Percentiles rank a stretch among this genome's conserved stretches.
Conservation (phyloP, 805 yeast species). For the Kodamaea laetipori region DNA sequence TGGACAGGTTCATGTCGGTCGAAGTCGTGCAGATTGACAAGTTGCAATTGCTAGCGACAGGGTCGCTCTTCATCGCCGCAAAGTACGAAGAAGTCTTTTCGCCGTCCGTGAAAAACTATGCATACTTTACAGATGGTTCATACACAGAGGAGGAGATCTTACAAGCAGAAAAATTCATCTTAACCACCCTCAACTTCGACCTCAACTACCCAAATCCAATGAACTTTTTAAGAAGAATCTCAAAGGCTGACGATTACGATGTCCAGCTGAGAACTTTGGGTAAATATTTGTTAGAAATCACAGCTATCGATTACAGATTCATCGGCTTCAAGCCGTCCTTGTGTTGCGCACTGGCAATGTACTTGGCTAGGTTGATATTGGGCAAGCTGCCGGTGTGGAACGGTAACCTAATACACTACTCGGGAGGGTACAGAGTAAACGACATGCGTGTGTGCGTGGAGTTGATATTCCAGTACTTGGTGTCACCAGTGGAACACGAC, state of each 20-base stretch:
- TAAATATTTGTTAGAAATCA: slow-evolving; percentile 77
- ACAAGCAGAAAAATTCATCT: slow-evolving; percentile 77
- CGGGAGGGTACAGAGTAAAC: slow-evolving; percentile 81
- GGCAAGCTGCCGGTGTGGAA: slow-evolving; percentile 74
- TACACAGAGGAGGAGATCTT: slow-evolving; percentile 78
- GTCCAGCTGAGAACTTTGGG: slow-evolving; percentile 81
- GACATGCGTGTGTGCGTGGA: slow-evolving; percentile 74
- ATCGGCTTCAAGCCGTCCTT: slow-evolving; percentile 74
- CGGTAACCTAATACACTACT: slow-evolving; percentile 83
- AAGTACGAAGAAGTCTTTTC: slow-evolving; percentile 90
- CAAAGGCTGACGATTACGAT: slow-evolving; percentile 90
- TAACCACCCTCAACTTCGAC: slow-evolving; percentile 71
- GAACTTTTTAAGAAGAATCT: slow-evolving; percentile 83
- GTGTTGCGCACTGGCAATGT: slow-evolving; percentile 88
- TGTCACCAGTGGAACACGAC: slow-evolving; percentile 82
- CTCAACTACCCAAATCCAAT: slow-evolving; percentile 86
- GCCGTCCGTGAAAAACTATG: slow-evolving; percentile 82
- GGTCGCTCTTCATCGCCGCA: slow-evolving; percentile 85
- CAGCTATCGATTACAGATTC: slow-evolving; percentile 74
- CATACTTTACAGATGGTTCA: slow-evolving; percentile 86
- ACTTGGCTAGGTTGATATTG: slow-evolving; percentile 71
- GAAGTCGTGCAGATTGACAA: slow-evolving; percentile 76
- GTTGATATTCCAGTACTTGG: slow-evolving; percentile 73
- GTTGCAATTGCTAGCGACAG: slow-evolving; percentile 82
- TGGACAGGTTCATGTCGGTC: slow-evolving; percentile 82